A percentile compares a stretch with the other conserved stretches of the same genome.
phyloP scores from a whole-genome alignment of 1,139 yeast species.

The Kodamaea fungicola region DNA sequence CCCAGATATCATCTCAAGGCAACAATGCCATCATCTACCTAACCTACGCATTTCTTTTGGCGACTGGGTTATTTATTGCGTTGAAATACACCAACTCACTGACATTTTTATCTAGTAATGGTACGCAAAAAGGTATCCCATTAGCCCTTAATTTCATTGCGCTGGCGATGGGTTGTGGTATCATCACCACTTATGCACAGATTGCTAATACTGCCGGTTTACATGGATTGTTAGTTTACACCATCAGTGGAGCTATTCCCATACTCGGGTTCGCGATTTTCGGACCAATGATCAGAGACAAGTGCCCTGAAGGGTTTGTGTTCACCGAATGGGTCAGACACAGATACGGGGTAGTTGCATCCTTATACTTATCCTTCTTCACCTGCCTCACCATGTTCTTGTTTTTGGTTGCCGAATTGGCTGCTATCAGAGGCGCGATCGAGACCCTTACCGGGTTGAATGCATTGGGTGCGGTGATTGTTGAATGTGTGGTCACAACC shows the following conservation, averaged over 20 bases:
- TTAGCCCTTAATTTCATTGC: slow-evolving; percentile 83
- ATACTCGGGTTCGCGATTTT: slow-evolving; percentile 74
- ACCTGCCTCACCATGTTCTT: slow-evolving; percentile 83
- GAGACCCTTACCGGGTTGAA: slow-evolving; percentile 74
- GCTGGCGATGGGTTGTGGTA: slow-evolving; percentile 91
- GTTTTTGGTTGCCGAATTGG: slow-evolving; percentile 83
- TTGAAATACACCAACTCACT: slow-evolving; percentile 45
- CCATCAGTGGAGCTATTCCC: slow-evolving; percentile 80
- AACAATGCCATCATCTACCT: slow-evolving; percentile 74
- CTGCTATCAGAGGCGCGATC: slow-evolving; percentile 75
- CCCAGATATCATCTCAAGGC: slow-evolving; percentile 38
- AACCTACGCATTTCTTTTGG: slow-evolving; percentile 64
- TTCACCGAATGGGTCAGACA: slow-evolving; percentile 93
- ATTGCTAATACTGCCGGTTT: slow-evolving; percentile 84
- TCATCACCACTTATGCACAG: slow-evolving; percentile 79
- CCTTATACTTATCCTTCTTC: slow-evolving; percentile 73
- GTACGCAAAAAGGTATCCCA: slow-evolving; percentile 78
- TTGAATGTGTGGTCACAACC: slow-evolving; percentile 84
- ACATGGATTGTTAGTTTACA: slow-evolving; percentile 82
- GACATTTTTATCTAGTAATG: slow-evolving; percentile 70
- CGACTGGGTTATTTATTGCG: slow-evolving; percentile 58
- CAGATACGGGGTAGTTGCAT: slow-evolving; percentile 70
- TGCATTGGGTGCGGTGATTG: slow-evolving; percentile 79
- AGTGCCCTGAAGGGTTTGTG: slow-evolving; percentile 88
- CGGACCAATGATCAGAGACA: slow-evolving; percentile 76